Conservation (phyloP, 1,139 yeast species). For the Protomyces lactucae-debilis region DNA sequence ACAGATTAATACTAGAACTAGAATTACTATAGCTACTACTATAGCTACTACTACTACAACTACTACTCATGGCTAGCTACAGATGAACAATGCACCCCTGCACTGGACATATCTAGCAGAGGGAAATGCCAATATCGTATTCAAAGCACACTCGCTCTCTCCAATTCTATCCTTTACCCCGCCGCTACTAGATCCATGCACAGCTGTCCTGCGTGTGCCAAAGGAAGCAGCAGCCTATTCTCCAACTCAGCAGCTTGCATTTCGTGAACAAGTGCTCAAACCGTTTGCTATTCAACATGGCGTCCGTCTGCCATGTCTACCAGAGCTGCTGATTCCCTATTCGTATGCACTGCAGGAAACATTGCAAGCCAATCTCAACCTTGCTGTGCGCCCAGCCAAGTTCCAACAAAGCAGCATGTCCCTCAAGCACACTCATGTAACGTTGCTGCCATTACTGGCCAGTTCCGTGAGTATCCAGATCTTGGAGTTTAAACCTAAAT, state of each 20-base stretch:
- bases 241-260: not conserved
- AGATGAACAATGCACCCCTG: not conserved
- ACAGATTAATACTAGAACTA: too few relatives aligned
- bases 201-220: not conserved
- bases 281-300: not conserved
- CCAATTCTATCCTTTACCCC: not conserved
- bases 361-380: not conserved
- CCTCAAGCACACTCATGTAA: not conserved
- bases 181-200: not conserved
- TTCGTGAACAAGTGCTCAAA: not conserved
- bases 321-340: not conserved
- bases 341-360: not conserved
- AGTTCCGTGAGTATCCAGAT: not conserved
- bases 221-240: not conserved
- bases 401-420: not conserved
- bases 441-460: not conserved
- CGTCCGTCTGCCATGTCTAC: not conserved
- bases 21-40: too few relatives aligned
- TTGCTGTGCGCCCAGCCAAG: slow-evolving; percentile 1
- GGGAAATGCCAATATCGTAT: slow-evolving; percentile 20
- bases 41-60: too few relatives aligned
- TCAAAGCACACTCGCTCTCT: not conserved
- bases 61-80: not conserved
- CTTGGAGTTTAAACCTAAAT: slow-evolving; percentile 47
- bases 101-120: slow-evolving; percentile 17